Evolutionary conservation across 345 rosid species (phyloP).

Genomic region (Camelina neglecta): DNA sequence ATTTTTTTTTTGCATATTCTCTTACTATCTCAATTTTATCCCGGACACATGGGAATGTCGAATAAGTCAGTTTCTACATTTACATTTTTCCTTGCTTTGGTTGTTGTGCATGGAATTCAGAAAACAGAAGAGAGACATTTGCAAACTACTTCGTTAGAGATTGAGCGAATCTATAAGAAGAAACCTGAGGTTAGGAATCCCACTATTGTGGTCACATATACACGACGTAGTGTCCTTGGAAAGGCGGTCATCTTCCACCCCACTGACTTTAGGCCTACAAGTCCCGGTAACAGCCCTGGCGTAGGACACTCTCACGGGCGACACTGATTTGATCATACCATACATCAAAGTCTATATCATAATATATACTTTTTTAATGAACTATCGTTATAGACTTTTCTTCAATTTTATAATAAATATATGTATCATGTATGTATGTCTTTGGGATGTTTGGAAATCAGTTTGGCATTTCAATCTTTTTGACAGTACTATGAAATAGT

Average conservation of each 20-base stretch:
- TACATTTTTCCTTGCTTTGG: conserved; percentile 29
- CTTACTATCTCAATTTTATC: not conserved
- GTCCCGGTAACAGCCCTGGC: conserved; percentile 48
- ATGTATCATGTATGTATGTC: not conserved
- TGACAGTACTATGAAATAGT: conserved; percentile 21
- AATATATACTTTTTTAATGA: conserved; percentile 16
- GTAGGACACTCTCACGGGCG: conserved; percentile 46
- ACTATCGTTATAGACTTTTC: conserved; percentile 12
- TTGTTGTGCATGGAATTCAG: conserved; percentile 33
- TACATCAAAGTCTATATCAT: conserved; percentile 16
- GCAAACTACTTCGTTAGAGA: conserved; percentile 23
- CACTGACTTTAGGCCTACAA: conserved; percentile 43
- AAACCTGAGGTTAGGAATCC: not conserved
- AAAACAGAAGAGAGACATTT: conserved; percentile 31
- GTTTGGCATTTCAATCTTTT: conserved; percentile 18
- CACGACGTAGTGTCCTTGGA: conserved; percentile 19
- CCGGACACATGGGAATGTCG: conserved; percentile 14
- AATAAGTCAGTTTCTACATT: conserved; percentile 28
- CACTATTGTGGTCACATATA: conserved; percentile 16
- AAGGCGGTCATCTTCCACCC: conserved; percentile 24
- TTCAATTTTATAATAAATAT: not conserved
- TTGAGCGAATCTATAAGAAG: not conserved
- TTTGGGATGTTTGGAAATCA: conserved; percentile 19
- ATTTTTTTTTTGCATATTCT: not conserved
- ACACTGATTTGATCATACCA: conserved; percentile 29